Evolutionary conservation across 2,329 filamentous ascomycete species (phyloP), one percentile per base, ranked within the genome.

Genomic region (Zarea fungicola): DNA sequence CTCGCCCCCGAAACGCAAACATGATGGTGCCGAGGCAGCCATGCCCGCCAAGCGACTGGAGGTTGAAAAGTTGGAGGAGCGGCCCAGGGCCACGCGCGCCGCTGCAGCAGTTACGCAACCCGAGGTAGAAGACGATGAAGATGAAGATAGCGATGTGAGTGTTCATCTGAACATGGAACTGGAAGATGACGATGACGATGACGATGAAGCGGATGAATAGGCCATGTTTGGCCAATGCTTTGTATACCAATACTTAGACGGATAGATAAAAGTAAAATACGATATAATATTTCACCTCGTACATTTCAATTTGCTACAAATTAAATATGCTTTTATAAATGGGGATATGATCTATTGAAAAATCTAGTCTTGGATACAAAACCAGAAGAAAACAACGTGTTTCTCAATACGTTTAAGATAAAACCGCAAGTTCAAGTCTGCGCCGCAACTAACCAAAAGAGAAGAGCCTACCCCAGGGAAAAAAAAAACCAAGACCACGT

Each of bases 151-250:
- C 13, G 76, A 80, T 49, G 76, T 73, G 48, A 81, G 77, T 51
- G 73, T 81, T 11, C 75, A 81, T 62, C 65, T 81, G 49, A 77
- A 81, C 48, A 81, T 81, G 76, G 77, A 78, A 39, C 61, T 82
- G 9, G 78, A 81, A 9, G 75, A 76, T 14, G 72, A 75, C 9
- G 70, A 70, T 1, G 74, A 73, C 0, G 71, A 73, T 39, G 53
- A 52, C 41, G 45, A 48, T 19, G 36, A 42, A 22, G 25, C 41
- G 14, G n/a, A n/a, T 10, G 31, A 34, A 18, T 9, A 16, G 19
- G 16, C 6, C 3, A 31, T 21, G 3, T 5, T 37, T 40, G n/a
- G n/a, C n/a, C n/a, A n/a, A 8, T 39, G 18, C 32, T 41, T 42
- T 42, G 29, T n/a, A 48, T 48, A 41, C 29, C 36, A 47, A 25